Evolutionary conservation across 2,329 filamentous ascomycete species (phyloP).

Genomic region (Cytospora paraplurivora): DNA sequence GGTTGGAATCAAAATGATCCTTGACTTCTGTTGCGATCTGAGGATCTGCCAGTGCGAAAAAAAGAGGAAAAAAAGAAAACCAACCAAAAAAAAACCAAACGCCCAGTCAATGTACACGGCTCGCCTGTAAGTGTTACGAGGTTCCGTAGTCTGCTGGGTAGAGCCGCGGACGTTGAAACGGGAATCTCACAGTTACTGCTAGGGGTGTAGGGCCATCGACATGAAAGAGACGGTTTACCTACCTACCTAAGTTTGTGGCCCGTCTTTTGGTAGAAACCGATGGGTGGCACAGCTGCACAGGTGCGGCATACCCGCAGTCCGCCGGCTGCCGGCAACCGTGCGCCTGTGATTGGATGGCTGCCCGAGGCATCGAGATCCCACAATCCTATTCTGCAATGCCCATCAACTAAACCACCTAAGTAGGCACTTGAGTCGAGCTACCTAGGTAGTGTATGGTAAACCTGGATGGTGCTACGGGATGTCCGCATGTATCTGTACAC

Average conservation of each 20-base stretch:
- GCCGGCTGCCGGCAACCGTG: constrained; percentile 1
- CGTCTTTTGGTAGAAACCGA: background rate
- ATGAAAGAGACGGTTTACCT: background rate
- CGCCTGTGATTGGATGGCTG: background rate
- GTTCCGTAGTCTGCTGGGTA: background rate
- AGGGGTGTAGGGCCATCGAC: background rate
- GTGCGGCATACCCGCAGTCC: background rate
- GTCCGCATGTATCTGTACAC: too few relatives aligned
- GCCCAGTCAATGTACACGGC: too few relatives aligned
- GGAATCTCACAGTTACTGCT: background rate
- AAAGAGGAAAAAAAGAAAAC: too few relatives aligned
- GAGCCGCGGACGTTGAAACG: constrained; percentile 2
- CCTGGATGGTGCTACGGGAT: too few relatives aligned
- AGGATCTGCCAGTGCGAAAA: background rate
- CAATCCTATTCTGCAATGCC: background rate
- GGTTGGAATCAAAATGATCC: background rate
- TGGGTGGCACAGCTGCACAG: background rate
- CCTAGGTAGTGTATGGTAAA: too few relatives aligned
- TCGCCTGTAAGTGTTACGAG: too few relatives aligned
- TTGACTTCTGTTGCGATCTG: background rate
- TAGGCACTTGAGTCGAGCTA: too few relatives aligned
- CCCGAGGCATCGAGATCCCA: background rate
- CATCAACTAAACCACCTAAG: background rate
- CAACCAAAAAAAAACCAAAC: too few relatives aligned
- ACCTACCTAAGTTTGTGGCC: too few relatives aligned